Conservation (phyloP, 202 grass and related monocot species). For the Zoysia matrella region DNA sequence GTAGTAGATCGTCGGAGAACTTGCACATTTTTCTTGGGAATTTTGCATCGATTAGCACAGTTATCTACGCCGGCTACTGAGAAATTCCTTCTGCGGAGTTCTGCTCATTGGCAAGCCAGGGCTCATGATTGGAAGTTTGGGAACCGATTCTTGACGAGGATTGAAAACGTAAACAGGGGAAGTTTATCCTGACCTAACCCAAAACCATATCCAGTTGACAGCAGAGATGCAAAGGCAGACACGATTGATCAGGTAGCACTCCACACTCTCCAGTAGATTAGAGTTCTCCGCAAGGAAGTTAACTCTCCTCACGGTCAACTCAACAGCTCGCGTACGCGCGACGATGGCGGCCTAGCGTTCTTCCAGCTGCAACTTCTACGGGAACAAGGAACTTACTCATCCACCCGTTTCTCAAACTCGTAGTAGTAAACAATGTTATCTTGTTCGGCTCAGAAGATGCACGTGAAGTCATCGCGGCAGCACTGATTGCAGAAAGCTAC, state of each 20-base stretch:
- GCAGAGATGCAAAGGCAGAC: constrained; percentile 41
- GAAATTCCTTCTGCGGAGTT: not conserved
- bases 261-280: constrained; percentile 9
- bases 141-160: not conserved
- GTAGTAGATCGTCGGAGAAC: not conserved
- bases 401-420: not conserved
- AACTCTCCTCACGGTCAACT: constrained; percentile 4
- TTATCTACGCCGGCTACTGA: not conserved
- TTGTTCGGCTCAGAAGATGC: not conserved
- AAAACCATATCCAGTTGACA: constrained; percentile 34
- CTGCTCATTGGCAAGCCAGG: not conserved
- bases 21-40: not conserved
- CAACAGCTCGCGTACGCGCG: constrained; percentile 19
- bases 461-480: not conserved
- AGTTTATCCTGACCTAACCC: constrained; percentile 28
- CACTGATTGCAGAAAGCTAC: constrained; percentile 26
- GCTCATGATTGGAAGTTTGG: not conserved
- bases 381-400: not conserved
- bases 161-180: constrained; percentile 18
- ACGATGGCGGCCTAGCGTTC: not conserved
- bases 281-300: constrained; percentile 42
- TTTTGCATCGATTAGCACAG: not conserved
- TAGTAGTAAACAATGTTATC: constrained; percentile 38
- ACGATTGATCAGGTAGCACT: constrained; percentile 26
- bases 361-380: constrained; percentile 15